A percentile compares a stretch with the other conserved stretches of the same genome.
Conservation (phyloP, 1,284 basidiomycete species). For the Malassezia slooffiae region DNA sequence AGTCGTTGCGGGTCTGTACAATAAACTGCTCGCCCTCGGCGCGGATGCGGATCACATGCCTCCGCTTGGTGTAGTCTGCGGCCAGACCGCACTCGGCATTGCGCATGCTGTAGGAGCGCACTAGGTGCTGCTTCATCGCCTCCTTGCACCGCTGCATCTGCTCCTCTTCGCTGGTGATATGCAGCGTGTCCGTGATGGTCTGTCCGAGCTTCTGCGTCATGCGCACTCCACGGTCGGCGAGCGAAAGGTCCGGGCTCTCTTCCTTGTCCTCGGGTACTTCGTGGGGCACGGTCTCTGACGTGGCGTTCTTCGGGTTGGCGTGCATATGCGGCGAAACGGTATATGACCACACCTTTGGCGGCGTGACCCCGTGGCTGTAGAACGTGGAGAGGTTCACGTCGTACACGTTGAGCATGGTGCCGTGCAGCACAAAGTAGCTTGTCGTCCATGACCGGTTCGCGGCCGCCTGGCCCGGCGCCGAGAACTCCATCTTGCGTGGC, state of each 20-base stretch:
- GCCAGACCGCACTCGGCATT: slow-evolving; percentile 83
- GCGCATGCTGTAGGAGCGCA: slow-evolving; percentile 69
- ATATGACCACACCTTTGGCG: slow-evolving; percentile 2
- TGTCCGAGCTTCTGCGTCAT: too few relatives aligned
- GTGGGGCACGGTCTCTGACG: background rate
- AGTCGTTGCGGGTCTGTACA: slow-evolving; percentile 74
- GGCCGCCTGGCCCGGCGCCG: slow-evolving; percentile 68
- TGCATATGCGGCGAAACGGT: too few relatives aligned
- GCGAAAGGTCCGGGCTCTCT: too few relatives aligned
- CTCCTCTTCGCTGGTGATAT: background rate
- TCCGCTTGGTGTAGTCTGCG: slow-evolving; percentile 85
- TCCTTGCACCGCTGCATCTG: background rate
- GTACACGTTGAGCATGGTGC: slow-evolving; percentile 77
- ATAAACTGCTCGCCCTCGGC: slow-evolving; percentile 94
- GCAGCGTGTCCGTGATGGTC: background rate
- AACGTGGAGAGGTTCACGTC: slow-evolving; percentile 50
- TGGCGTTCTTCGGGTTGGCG: slow-evolving; percentile 25
- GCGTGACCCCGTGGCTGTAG: slow-evolving; percentile 1
- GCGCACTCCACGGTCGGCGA: too few relatives aligned
- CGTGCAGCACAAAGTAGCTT: slow-evolving; percentile 79
- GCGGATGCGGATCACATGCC: slow-evolving; percentile 85
- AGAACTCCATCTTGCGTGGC: slow-evolving; percentile 90
- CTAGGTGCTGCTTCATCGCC: slow-evolving; percentile 34
- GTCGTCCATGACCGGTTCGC: slow-evolving; percentile 83
- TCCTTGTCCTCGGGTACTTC: too few relatives aligned